Base-by-base conservation (phyloP, 192 early-diverging fungal genomes). In the Coemansia sp. region DNA sequence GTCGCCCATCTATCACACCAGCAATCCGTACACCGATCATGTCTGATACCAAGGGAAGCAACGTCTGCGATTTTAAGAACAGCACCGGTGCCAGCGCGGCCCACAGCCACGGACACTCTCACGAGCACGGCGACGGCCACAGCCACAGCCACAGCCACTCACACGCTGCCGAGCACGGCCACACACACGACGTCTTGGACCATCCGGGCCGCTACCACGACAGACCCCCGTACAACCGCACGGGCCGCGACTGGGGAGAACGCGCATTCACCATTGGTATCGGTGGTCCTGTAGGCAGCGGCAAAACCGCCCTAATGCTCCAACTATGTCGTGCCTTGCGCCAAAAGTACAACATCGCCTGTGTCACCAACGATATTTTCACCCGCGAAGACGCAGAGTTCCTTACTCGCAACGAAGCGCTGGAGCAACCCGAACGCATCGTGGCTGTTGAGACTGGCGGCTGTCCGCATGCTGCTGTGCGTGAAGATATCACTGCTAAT, bases 351-450 rank as follows among this genome's bases (percentile, higher is more conserved):
- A 91, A 90, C 66, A 86, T 98, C 61, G 95, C 91, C 28, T 93
- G 92, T 51, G 95, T 98, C 8, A 98, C 96, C 59, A 98, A 98
- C 75, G 96, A 98, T 73, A 98, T 98, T 65, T 98, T 98, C 72
- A 98, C 96, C 6, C 87, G 88, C 48, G 96, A 98, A 67, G 96
- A 98, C 76, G 94, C 96, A 17, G 96, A 98, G 78, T 98, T 98
- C 75, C 86, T 98, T 61, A 88, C 93, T 43, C 85, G 91, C 66
- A 87, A 98, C 84, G 87, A 93, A 51, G 96, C 96, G 8, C 87
- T 98, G 3, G 11, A 18, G 7, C 91, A 93, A 18, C 78, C 89
- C 20, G 93, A 93, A 39, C 90, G 95, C 51, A 98, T 98, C 81
- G 79, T 85, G 15, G 95, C 96, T 6, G 95, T 98, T 61, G 96